phyloP scores from a whole-genome alignment of 306 rosid species.

The Crotalaria pallida region DNA sequence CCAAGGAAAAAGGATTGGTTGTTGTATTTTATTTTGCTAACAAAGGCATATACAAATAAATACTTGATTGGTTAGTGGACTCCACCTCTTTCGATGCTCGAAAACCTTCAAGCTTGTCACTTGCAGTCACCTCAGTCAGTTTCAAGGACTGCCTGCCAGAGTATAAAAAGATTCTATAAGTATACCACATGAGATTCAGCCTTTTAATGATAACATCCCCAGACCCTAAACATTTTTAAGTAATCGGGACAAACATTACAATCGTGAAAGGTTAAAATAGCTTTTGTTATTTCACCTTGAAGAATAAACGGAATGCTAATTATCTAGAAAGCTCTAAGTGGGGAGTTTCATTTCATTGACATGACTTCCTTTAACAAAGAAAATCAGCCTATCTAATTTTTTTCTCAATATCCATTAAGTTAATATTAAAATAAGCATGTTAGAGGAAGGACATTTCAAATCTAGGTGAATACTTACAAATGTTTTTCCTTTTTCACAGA shows the following conservation, averaged over 20 bases:
- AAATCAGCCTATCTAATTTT: neutral
- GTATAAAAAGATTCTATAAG: neutral
- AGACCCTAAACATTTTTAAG: slow-evolving; percentile 8
- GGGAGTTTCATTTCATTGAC: neutral
- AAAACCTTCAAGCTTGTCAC: slow-evolving; percentile 88
- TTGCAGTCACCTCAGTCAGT: slow-evolving; percentile 84
- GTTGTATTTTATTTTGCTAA: neutral
- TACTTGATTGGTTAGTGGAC: slow-evolving; percentile 11
- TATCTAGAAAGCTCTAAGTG: neutral
- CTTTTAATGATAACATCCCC: neutral
- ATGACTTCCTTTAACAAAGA: slow-evolving; percentile 5
- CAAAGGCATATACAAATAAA: neutral
- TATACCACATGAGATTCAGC: neutral
- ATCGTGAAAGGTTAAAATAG: neutral
- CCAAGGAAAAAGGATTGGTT: too few relatives aligned
- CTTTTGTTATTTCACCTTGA: neutral
- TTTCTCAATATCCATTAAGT: neutral
- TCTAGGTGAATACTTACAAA: slow-evolving; percentile 43
- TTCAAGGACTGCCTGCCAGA: slow-evolving; percentile 60
- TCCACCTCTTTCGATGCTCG: slow-evolving; percentile 94
- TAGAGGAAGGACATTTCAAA: neutral
- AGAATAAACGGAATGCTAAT: neutral
- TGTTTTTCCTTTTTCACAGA: slow-evolving; percentile 40
- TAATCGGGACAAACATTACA: neutral
- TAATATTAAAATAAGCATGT: neutral